phyloP scores from a whole-genome alignment of 805 yeast species.

The Yarrowia keelungensis region DNA sequence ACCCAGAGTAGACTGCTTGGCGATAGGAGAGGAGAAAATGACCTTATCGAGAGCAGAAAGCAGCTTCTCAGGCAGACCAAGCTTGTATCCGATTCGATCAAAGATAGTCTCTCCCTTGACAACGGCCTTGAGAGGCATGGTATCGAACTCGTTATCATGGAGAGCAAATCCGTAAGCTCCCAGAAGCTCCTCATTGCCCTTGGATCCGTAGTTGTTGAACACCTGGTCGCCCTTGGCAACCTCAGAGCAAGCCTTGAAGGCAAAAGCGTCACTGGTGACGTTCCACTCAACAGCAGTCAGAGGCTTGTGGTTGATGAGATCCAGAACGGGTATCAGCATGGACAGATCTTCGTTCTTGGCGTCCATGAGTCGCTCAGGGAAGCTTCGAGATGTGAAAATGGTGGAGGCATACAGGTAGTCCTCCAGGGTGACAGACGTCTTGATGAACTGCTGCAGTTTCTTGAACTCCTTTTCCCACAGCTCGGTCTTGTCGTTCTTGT shows the following conservation, averaged over 20 bases:
- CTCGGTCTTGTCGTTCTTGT: slow-evolving; percentile 57
- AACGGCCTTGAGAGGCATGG: slow-evolving; percentile 63
- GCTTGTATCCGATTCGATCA: slow-evolving; percentile 34
- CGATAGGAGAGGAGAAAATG: slow-evolving; percentile 25
- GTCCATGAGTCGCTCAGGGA: slow-evolving; percentile 68
- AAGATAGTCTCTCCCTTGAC: slow-evolving; percentile 26
- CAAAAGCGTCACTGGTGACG: slow-evolving; percentile 48
- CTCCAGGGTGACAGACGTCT: slow-evolving; percentile 41
- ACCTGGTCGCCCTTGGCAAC: slow-evolving; percentile 57
- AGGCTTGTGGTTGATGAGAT: slow-evolving; percentile 76
- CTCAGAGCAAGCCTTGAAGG: slow-evolving; percentile 51
- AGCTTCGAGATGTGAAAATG: slow-evolving; percentile 78
- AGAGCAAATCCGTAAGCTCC: slow-evolving; percentile 82
- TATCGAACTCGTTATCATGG: slow-evolving; percentile 60
- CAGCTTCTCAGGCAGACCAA: slow-evolving; percentile 32
- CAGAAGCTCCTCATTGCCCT: slow-evolving; percentile 82
- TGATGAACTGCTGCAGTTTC: slow-evolving; percentile 25
- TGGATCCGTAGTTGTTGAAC: slow-evolving; percentile 85
- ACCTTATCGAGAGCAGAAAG: slow-evolving; percentile 28
- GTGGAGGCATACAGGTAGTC: slow-evolving; percentile 74
- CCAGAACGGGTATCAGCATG: slow-evolving; percentile 79
- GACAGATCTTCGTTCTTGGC: slow-evolving; percentile 54
- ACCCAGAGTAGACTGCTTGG: slow-evolving; percentile 29
- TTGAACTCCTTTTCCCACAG: slow-evolving; percentile 64
- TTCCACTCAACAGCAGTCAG: slow-evolving; percentile 70